Evolutionary conservation across 1,284 basidiomycete genomes (phyloP), one percentile per base, ranked within the genome.

Genomic region (Microbotryum intermedium): DNA sequence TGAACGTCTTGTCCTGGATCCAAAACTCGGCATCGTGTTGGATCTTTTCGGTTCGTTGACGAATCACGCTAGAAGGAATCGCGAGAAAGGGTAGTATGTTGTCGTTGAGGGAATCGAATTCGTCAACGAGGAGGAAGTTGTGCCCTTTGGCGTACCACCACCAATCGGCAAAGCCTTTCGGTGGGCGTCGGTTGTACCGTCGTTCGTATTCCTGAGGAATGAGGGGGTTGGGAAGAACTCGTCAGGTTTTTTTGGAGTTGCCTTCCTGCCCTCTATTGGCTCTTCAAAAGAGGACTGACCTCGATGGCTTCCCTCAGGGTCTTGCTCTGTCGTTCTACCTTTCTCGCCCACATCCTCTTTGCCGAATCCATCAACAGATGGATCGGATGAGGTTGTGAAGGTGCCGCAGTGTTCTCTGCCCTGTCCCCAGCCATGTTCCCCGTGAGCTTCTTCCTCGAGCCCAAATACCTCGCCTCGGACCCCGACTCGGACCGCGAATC

Each of bases 41-140:
- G 10, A 67, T 39, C 50, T 49, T 53, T 7, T 67, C 50, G 47
- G 60, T 51, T 21, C 68, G 52, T n/a, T 39, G 44, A 43, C 47
- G 54, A 8, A 54, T 44, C 10, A 68, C 55, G 5, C 50, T 54
- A 11, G 56, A 55, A 1, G 64, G 64, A 3, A 69, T 42, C 2
- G 62, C 69, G 39, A 64, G 55, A 55, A 67, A 70, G 4, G 66
- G 70, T 46, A 55, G 55, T 29, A 71, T 57, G 28, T 61, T 60
- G 16, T 56, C 49, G 46, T 66, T 59, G 55, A 71, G 62, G 13
- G 58, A 50, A 57, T 71, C 69, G 53, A 70, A 72, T 53, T 71
- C 71, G 62, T 72, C 71, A 2, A 67, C 64, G 56, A 70, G 50
- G 20, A 64, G 62, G 20, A 70, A 62, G 25, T 64, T 52, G 58